Base-by-base conservation (phyloP, 371 early-diverging fungal species). In the Mucor circinelloides region DNA sequence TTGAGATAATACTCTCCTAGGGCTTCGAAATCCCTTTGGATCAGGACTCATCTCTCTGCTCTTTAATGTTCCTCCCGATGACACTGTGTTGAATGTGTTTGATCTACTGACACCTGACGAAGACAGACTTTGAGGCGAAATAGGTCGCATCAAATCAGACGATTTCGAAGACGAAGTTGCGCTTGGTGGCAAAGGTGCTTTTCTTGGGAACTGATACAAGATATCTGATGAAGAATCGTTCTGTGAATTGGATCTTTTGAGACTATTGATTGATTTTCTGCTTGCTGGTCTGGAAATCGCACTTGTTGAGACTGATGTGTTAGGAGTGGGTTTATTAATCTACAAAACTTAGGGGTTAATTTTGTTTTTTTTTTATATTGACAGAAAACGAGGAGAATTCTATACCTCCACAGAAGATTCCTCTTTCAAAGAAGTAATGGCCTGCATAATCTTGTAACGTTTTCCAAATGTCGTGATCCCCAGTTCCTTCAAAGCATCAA, bases 401-500 rank as follows among this genome's bases (percentile, higher is more conserved):
- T 13, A 17, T 55, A 55, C 55, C 55, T 55, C 55, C 19, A 55
- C 55, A 30, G 36, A 34, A 10, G 40, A 62, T 52, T 76, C 61
- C 9, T 77, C 77, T 69, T 85, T 87, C 32, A 90, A 65, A 15
- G 74, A 64, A 23, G 68, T 77, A 58, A 91, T 91, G 65, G 90
- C 89, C 46, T 84, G 88, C 86, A 89, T 89, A 32, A 91, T 80
- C 60, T 89, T 88, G 69, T 87, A 85, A 9, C 91, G 80, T 71
- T 89, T 90, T 19, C 91, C 91, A 68, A 88, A 90, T 4, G 89
- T 86, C 17, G 65, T 66, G 48, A 91, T 87, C n/a, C 89, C 87
- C 34, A 91, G 70, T 63, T 91, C 91, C 66, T 91, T 91, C 31
- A 91, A 68, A 21, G 88, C 78, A 63, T 86, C 85, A 59, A 89